phyloP scores from a whole-genome alignment of 768 basidiomycete genomes.

The Rhizopogon vinicolor region DNA sequence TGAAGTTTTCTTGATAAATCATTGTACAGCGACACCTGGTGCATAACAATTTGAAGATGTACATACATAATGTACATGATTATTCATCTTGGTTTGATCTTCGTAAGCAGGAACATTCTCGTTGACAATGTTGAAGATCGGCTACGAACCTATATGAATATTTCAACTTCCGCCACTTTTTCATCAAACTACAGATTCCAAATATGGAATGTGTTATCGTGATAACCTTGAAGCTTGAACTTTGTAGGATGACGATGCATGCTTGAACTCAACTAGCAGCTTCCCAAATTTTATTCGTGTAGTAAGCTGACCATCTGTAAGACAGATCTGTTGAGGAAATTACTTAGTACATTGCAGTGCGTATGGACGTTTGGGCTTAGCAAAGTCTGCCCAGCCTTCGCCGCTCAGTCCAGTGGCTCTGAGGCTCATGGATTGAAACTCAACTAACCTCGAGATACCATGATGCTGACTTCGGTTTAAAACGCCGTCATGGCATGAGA shows the following conservation, averaged over 20 bases:
- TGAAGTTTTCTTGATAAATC: too few species aligned
- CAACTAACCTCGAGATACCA: too few species aligned
- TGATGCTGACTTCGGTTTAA: not conserved
- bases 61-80: too few species aligned
- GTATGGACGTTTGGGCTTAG: not conserved
- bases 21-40: too few species aligned
- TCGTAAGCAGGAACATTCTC: too few species aligned
- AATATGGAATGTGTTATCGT: conserved; percentile 17
- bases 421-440: not conserved
- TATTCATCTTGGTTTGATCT: too few species aligned
- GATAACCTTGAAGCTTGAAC: not conserved
- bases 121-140: too few species aligned
- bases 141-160: not conserved
- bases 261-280: too few species aligned
- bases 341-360: not conserved
- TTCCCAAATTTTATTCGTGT: not conserved
- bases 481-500: not conserved
- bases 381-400: not conserved
- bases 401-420: not conserved
- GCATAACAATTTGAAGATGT: too few species aligned
- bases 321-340: not conserved
- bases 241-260: not conserved
- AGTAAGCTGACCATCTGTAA: not conserved
- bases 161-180: not conserved
- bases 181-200: conserved; percentile 21